Percentiles rank a stretch among this genome's conserved stretches.
phyloP scores from a whole-genome alignment of 2,329 filamentous ascomycete genomes.

The Talaromyces pinophilus region DNA sequence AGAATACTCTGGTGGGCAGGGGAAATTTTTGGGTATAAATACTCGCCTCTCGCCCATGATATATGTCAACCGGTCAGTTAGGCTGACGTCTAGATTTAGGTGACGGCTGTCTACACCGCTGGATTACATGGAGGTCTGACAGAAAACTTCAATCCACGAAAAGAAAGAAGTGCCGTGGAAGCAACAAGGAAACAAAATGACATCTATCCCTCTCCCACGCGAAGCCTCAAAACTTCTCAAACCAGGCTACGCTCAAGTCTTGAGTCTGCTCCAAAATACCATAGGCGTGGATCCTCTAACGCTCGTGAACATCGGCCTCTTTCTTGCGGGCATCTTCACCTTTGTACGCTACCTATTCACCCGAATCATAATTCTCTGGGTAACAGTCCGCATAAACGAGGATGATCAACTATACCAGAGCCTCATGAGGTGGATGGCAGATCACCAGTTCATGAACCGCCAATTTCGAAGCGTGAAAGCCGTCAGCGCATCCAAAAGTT shows the following conservation, averaged over 20 bases:
- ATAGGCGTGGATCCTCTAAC: conserved; percentile 23
- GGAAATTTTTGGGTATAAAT: background rate
- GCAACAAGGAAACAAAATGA: background rate
- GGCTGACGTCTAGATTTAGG: background rate
- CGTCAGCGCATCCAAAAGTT: conserved; percentile 56
- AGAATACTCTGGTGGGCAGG: background rate
- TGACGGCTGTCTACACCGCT: background rate
- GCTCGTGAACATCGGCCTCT: conserved; percentile 21
- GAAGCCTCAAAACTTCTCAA: conserved; percentile 21
- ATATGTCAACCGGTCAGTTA: background rate
- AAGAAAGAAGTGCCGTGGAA: too few species aligned
- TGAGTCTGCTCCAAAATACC: conserved; percentile 16
- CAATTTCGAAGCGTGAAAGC: conserved; percentile 57
- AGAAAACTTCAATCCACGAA: too few species aligned
- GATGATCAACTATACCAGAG: conserved; percentile 61
- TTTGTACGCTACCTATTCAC: conserved; percentile 20
- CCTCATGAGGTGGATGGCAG: conserved; percentile 60
- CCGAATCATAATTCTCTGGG: conserved; percentile 23
- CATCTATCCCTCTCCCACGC: conserved; percentile 15
- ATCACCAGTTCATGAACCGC: conserved; percentile 53
- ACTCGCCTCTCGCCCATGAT: background rate
- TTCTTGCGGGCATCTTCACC: conserved; percentile 24
- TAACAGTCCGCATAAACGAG: conserved; percentile 52
- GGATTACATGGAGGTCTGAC: too few species aligned
- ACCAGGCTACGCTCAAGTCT: conserved; percentile 18